phyloP scores from a whole-genome alignment of 345 rosid species.

The Moricandia moricandioides region DNA sequence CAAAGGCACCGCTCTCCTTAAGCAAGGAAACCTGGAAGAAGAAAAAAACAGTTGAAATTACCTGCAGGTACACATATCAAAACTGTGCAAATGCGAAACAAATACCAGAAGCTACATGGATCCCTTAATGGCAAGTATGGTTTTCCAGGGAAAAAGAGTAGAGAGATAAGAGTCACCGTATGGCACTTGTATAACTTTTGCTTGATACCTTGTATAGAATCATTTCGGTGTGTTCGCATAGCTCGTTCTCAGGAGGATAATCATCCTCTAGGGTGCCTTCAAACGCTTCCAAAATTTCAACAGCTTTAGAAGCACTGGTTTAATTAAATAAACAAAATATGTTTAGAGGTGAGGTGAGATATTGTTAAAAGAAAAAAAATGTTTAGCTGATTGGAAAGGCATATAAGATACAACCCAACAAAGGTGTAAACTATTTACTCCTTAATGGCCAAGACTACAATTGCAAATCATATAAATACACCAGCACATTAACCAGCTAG shows the following conservation, averaged over 20 bases:
- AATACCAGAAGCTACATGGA: conserved; percentile 4
- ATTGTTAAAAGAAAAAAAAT: background rate
- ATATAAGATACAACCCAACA: background rate
- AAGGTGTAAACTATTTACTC: background rate
- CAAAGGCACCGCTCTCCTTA: conserved; percentile 71
- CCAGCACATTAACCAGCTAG: too few relatives aligned
- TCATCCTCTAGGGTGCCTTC: too few relatives aligned
- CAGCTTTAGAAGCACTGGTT: conserved; percentile 82
- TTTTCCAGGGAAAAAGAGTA: background rate
- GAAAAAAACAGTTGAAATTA: background rate
- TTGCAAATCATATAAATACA: conserved; percentile 12
- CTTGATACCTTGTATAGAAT: too few relatives aligned
- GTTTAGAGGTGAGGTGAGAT: background rate
- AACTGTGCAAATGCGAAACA: background rate
- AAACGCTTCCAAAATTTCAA: conserved; percentile 90
- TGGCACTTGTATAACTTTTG: background rate
- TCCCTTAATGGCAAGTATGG: background rate
- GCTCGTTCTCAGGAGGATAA: too few relatives aligned
- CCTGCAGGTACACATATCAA: background rate
- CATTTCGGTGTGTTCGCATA: too few relatives aligned
- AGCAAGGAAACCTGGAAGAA: conserved; percentile 70
- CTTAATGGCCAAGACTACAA: background rate
- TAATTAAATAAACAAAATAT: background rate
- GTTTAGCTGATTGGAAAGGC: background rate
- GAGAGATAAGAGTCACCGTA: conserved; percentile 2